Evolutionary conservation across 176 grass and related monocot species (phyloP).

Genomic region (Pontederia crassipes): DNA sequence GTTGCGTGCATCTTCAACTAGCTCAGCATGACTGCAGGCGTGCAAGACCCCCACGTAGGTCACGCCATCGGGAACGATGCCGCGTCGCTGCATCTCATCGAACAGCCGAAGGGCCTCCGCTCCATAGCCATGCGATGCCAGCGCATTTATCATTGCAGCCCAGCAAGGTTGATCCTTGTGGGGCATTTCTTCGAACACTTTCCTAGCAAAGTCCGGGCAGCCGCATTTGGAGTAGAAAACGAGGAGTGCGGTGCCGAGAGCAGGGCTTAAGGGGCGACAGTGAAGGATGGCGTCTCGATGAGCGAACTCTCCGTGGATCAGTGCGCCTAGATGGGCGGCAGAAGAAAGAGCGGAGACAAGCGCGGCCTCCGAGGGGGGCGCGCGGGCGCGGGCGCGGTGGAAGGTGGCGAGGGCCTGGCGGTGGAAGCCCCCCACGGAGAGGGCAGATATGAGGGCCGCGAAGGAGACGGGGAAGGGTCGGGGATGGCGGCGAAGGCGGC

Average conservation of each 20-base stretch:
- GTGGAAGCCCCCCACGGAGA: neutral
- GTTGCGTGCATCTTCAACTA: conserved; percentile 9
- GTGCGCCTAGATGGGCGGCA: conserved; percentile 9
- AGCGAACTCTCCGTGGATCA: conserved; percentile 4
- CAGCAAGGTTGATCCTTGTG: neutral
- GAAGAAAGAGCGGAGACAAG: conserved; percentile 13
- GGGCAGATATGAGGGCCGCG: conserved; percentile 8
- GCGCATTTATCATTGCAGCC: conserved; percentile 12
- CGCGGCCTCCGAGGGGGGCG: conserved; percentile 6
- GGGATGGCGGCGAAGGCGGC: conserved; percentile 6
- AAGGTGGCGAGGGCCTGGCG: conserved; percentile 1
- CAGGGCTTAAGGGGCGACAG: neutral
- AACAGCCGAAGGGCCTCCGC: conserved; percentile 15
- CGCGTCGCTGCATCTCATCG: conserved; percentile 10
- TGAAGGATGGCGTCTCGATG: conserved; percentile 2
- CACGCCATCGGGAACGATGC: conserved; percentile 9
- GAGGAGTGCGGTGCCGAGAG: conserved; percentile 12
- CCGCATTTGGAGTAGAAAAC: conserved; percentile 10
- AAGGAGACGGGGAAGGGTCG: neutral
- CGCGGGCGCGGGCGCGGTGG: neutral
- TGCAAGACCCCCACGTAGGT: conserved; percentile 17
- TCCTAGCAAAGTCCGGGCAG: neutral
- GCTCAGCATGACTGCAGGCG: conserved; percentile 21
- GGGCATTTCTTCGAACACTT: conserved; percentile 14
- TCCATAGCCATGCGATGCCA: conserved; percentile 11